Base-by-base conservation (phyloP, 164 flowering plant genomes). In the Stephania yunnanensis region DNA sequence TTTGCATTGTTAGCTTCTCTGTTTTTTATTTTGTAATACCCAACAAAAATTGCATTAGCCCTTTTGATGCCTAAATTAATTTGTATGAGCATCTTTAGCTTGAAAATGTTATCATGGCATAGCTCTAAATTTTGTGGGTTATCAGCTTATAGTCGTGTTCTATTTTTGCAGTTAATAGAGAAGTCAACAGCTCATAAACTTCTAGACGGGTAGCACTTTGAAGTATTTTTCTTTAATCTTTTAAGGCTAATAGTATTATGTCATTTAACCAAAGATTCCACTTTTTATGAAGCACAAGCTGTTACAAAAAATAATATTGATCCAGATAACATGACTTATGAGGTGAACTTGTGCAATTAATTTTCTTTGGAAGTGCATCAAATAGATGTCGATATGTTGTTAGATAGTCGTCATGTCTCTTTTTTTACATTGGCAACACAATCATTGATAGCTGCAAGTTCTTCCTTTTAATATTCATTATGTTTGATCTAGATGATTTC, bases 241-340 rank as follows among this genome's bases (percentile, higher is more conserved):
- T 46, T 69, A n/a, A 1, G 45, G 53, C 46, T 64, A 15, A 9
- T 36, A 46, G 70, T n/a, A 20, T 10, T 75, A 19, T 68, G 7
- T 7, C 71, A 70, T 36, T 71, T 3, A 25, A 64, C 68, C 68
- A 25, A 52, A 78, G 70, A n/a, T 48, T 46, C 45, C 70, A 25
- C 29, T 31, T 75, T 11, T 78, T 69, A 22, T 76, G 78, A 76
- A 55, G 17, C 65, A 65, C 75, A 83, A 83, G n/a, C n/a, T n/a
- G 77, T 52, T 58, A 81, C 77, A 79, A 74, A 81, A 79, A 83
- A 81, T 77, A 75, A 77, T 74, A 25, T 83, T 77, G 85, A 81
- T 71, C 85, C 85, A 10, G 85, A 83, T 77, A 75, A 77, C 74
- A 81, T 83, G 85, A 77, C 79, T 7, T 83, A 83, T 75, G 85